Conservation (phyloP, 2,329 filamentous ascomycete genomes). For the Fusarium zealandicum region DNA sequence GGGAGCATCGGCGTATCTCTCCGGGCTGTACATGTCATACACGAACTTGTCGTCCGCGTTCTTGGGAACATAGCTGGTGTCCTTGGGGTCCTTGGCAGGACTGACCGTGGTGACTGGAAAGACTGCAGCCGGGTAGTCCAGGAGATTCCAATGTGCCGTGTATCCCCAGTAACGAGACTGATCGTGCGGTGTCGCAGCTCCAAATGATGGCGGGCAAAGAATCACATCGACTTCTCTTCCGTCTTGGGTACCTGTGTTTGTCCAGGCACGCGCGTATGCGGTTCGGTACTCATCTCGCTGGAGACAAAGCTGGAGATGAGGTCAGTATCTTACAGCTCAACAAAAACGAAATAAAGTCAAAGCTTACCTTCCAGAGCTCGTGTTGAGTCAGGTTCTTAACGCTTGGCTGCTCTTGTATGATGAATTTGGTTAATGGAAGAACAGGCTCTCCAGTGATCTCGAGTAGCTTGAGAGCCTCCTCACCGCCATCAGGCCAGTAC, state of each 20-base stretch:
- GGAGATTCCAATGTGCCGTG: constrained; percentile 71
- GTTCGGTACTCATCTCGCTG: constrained; percentile 51
- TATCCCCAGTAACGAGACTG: constrained; percentile 66
- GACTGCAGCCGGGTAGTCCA: constrained; percentile 69
- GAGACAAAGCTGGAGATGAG: constrained; percentile 37
- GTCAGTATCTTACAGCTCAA: neutral
- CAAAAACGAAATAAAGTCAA: fast-evolving
- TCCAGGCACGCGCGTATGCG: constrained; percentile 50
- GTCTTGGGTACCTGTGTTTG: constrained; percentile 42
- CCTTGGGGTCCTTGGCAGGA: constrained; percentile 36
- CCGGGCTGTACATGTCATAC: constrained; percentile 41
- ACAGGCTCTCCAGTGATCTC: constrained; percentile 63
- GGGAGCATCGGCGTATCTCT: constrained; percentile 38
- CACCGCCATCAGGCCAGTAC: constrained; percentile 68
- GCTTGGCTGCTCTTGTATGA: constrained; percentile 61
- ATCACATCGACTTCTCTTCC: constrained; percentile 63
- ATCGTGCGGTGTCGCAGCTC: constrained; percentile 56
- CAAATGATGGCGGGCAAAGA: constrained; percentile 65
- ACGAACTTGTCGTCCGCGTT: constrained; percentile 42
- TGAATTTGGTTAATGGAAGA: constrained; percentile 64
- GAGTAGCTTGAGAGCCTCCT: constrained; percentile 59
- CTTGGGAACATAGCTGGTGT: constrained; percentile 37
- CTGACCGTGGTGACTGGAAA: constrained; percentile 60
- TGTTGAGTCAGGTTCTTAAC: constrained; percentile 50
- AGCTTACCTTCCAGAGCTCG: constrained; percentile 50